A percentile compares a stretch with the other conserved stretches of the same genome.
phyloP scores from a whole-genome alignment of 1,284 basidiomycete genomes.

The Ganoderma lingzhi region DNA sequence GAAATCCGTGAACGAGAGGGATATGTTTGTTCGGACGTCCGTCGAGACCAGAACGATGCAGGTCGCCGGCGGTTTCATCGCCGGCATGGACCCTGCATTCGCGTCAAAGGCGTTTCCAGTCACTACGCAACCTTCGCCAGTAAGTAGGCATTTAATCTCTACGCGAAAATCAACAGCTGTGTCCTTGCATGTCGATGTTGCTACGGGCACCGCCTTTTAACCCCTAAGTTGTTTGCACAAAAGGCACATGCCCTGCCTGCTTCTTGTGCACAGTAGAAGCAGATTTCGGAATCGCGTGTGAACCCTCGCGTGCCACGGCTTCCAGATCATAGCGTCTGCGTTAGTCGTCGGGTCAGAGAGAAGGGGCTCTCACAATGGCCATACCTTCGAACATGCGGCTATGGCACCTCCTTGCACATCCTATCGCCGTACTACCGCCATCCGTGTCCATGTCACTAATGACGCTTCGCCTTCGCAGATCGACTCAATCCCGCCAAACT shows the following conservation, averaged over 20 bases:
- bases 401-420: background rate
- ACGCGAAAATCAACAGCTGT: background rate
- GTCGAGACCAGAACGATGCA: constrained; percentile 58
- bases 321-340: background rate
- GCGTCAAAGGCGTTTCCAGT: constrained; percentile 49
- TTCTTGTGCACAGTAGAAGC: background rate
- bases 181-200: background rate
- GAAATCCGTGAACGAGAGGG: constrained; percentile 45
- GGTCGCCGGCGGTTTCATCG: constrained; percentile 57
- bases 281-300: background rate
- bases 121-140: constrained; percentile 48
- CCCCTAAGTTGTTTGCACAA: background rate
- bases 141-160: constrained; percentile 13
- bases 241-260: background rate
- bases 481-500: constrained; percentile 58
- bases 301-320: background rate
- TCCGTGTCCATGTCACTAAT: constrained; percentile 8
- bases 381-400: background rate
- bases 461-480: constrained; percentile 44
- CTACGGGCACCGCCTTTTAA: background rate
- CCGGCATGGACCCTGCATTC: constrained; percentile 56
- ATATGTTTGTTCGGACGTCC: constrained; percentile 55
- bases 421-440: background rate
- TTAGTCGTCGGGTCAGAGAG: background rate
- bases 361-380: background rate